Conservation (phyloP, 805 yeast species). For the Naumovozyma baii region DNA sequence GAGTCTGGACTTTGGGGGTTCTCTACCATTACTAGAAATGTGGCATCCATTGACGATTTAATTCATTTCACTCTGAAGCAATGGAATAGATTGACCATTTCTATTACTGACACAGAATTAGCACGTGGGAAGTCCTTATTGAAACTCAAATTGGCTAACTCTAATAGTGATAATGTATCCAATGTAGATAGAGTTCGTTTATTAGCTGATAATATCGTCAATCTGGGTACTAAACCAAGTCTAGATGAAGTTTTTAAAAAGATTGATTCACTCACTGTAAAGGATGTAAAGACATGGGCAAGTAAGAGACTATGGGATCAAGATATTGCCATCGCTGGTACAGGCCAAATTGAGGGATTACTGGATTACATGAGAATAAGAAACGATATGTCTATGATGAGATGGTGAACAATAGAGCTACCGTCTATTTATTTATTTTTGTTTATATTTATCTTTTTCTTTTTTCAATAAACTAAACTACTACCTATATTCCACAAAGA, state of each 20-base stretch:
- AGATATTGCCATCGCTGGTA: constrained; percentile 74
- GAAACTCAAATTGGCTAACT: constrained; percentile 48
- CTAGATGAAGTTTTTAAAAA: constrained; percentile 47
- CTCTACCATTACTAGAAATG: constrained; percentile 53
- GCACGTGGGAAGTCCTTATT: constrained; percentile 65
- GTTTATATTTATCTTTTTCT: not conserved
- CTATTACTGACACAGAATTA: constrained; percentile 68
- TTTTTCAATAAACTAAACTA: not conserved
- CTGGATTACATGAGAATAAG: constrained; percentile 79
- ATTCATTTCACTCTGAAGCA: constrained; percentile 74
- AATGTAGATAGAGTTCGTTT: not conserved
- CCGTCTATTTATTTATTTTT: not conserved
- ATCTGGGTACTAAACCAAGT: constrained; percentile 53
- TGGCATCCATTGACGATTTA: constrained; percentile 58
- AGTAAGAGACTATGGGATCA: constrained; percentile 69
- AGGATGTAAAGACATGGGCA: constrained; percentile 65
- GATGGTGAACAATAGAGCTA: constrained; percentile 44
- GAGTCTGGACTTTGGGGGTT: constrained; percentile 83
- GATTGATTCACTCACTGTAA: constrained; percentile 54
- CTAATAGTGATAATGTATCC: not conserved
- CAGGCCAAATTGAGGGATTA: constrained; percentile 79
- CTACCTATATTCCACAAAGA: not conserved
- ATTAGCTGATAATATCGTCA: constrained; percentile 36
- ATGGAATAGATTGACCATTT: constrained; percentile 77
- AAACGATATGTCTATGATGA: constrained; percentile 83